Conservation (phyloP, 169 alveolate genomes). For the Plasmodium adleri region DNA sequence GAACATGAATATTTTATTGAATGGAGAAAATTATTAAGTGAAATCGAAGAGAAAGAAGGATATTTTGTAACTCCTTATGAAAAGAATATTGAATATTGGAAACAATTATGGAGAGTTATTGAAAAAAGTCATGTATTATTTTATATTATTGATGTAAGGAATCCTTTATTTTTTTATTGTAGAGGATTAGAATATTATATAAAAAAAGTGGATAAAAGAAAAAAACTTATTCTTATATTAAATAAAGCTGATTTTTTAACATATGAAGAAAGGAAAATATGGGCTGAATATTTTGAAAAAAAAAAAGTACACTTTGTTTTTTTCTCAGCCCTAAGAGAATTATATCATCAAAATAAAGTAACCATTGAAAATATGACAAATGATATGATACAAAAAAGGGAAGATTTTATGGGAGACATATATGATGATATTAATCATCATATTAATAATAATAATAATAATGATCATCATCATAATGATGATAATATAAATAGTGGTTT, state of each 20-base stretch:
- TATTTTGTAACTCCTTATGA: constrained; percentile 98
- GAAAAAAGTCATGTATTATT: constrained; percentile 96
- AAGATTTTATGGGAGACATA: not conserved
- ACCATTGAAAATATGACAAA: not conserved
- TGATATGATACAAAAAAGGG: not conserved
- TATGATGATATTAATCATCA: not conserved
- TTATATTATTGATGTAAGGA: constrained; percentile 98
- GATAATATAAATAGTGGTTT: not conserved
- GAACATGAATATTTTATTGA: constrained; percentile 81
- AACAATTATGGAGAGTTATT: constrained; percentile 98
- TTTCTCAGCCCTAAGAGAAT: constrained; percentile 91
- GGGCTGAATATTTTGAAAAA: constrained; percentile 93
- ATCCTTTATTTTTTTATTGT: constrained; percentile 95
- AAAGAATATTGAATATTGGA: constrained; percentile 98
- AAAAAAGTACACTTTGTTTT: constrained; percentile 90
- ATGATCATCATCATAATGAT: not conserved
- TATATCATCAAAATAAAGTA: constrained; percentile 51
- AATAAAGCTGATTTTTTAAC: constrained; percentile 96
- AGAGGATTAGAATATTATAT: constrained; percentile 92
- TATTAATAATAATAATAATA: not conserved
- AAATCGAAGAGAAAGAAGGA: constrained; percentile 93
- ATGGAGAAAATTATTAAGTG: constrained; percentile 84
- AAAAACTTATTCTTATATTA: constrained; percentile 90
- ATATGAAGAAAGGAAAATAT: constrained; percentile 91
- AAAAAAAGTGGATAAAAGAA: constrained; percentile 91